Evolutionary conservation across 2,329 filamentous ascomycete species (phyloP).

Genomic region (Botrytis tulipae): DNA sequence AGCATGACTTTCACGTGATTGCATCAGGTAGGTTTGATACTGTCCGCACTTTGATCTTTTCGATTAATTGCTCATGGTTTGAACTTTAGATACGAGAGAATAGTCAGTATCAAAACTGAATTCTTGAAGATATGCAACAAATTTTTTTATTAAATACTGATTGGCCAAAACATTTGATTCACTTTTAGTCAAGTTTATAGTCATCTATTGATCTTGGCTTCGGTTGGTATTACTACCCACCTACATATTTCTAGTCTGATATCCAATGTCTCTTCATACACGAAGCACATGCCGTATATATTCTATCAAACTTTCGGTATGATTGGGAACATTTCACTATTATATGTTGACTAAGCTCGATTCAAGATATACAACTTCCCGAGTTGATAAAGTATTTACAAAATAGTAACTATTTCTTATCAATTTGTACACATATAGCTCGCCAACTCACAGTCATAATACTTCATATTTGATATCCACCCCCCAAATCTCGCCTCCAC

Average conservation of each 20-base stretch:
- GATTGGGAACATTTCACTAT: neutral
- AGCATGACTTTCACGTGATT: neutral
- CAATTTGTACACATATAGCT: neutral
- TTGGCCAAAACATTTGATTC: neutral
- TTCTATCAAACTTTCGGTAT: neutral
- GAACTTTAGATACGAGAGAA: neutral
- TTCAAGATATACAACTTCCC: neutral
- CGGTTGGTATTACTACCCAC: neutral
- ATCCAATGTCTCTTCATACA: neutral
- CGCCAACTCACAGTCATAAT: neutral
- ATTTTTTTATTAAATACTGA: neutral
- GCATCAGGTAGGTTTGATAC: fast-evolving
- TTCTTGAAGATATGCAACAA: neutral
- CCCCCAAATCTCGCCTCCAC: neutral
- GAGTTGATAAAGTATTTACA: neutral
- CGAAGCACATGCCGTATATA: neutral
- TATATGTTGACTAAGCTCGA: neutral
- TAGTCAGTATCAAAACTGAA: neutral
- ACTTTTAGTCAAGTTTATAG: neutral
- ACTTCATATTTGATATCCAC: neutral
- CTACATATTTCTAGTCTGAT: neutral
- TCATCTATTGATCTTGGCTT: neutral
- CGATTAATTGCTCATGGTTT: neutral
- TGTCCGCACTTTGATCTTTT: neutral
- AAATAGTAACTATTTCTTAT: neutral